Evolutionary conservation across 768 basidiomycete genomes (phyloP), one percentile per base, ranked within the genome.

Genomic region (Leccinum olivaceopallidum): DNA sequence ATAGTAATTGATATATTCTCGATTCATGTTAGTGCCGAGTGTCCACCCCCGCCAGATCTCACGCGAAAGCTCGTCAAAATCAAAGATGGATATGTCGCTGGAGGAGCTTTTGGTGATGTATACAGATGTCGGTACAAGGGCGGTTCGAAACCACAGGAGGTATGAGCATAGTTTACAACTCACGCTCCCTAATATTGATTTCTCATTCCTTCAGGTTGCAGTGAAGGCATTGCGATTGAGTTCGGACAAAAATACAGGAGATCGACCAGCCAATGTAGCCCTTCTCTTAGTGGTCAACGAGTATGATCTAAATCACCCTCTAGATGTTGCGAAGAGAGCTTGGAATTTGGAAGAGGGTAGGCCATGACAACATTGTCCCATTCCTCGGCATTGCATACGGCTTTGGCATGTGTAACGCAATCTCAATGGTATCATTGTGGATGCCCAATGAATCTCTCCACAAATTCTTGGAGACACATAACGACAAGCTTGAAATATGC

Each of bases 21-120:
- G 69, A 66, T 52, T 72, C 71, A 5, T 8, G 20, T n/a, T 16
- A 49, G 48, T 49, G 48, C 13, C 14, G 6, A 24, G 48, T 26
- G 48, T 49, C 48, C 24, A 18, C n/a, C 52, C 9, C 52, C 52
- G n/a, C 18, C 52, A 34, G 52, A 53, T n/a, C 52, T 53, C 52
- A 53, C 52, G 7, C 2, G 5, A 16, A 18, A 20, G 4, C n/a
- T 53, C n/a, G 18, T 53, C 18, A 34, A 7, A 30, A 32, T 13
- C 6, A 53, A 8, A 7, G 32, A n/a, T 53, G 10, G 13, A 12
- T 53, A 22, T 34, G 18, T 32, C 28, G n/a, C 18, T 20, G 52
- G 52, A 20, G 52, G 52, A 5, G 1, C 28, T 4, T 34, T 12
- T 37, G 44, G 12, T 1, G 56, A 67, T 62, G 24, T 53, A 1